These are phyloP conservation scores for Abrus pulchellus DNA, from an alignment of 306 rosid genomes.

Conservation along the genomic window DNA sequence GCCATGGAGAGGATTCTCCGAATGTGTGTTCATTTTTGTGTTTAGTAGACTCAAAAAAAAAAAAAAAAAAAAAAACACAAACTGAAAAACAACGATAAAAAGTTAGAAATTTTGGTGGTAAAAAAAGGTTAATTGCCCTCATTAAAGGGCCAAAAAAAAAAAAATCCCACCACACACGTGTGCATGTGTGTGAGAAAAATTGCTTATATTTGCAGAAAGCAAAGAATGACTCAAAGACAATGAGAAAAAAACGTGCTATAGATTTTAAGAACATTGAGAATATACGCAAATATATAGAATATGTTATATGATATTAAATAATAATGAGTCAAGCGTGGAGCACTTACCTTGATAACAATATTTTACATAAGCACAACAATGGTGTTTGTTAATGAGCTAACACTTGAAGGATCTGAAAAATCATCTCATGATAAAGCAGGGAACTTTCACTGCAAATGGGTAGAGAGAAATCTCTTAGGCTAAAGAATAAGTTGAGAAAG, in stretches of 20 bases:
- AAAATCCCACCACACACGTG: background rate
- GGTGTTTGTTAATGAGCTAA: slow-evolving; percentile 29
- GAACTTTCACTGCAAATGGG: slow-evolving; percentile 29
- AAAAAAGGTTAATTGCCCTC: background rate
- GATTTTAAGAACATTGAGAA: background rate
- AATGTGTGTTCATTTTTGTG: slow-evolving; percentile 39
- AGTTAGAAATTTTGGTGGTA: slow-evolving; percentile 14
- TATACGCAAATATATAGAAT: background rate
- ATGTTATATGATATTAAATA: background rate
- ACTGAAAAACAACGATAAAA: slow-evolving; percentile 22
- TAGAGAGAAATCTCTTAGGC: background rate
- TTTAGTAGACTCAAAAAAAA: slow-evolving; percentile 29
- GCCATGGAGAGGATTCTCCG: slow-evolving; percentile 17
- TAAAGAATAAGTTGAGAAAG: slow-evolving; percentile 18
- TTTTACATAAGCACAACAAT: slow-evolving; percentile 36
- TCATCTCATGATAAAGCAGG: slow-evolving; percentile 28
- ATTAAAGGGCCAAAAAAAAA: background rate
- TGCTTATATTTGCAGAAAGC: background rate
- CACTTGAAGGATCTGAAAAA: slow-evolving; percentile 45
- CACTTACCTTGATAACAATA: slow-evolving; percentile 49
- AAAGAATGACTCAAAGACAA: background rate
- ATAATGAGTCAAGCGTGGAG: background rate
- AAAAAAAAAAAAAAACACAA: slow-evolving; percentile 25
- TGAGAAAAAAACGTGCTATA: background rate
- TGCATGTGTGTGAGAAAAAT: background rate